phyloP scores from a whole-genome alignment of 495 filamentous ascomycete genomes.

The Thermochaetoides thermophila region DNA sequence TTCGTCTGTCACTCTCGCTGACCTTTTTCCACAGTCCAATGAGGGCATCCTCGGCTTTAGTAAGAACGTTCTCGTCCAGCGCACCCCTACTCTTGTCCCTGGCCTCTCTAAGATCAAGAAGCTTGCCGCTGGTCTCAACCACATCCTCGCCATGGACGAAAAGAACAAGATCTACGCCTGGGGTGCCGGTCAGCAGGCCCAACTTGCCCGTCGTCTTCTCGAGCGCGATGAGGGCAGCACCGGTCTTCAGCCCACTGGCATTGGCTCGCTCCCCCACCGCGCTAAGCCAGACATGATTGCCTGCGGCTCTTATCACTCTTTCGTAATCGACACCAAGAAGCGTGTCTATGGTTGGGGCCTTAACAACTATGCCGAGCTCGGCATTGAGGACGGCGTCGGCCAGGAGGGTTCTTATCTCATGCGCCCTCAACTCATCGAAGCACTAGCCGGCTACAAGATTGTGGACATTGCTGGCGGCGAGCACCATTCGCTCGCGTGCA shows the following conservation, averaged over 20 bases:
- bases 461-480: slow-evolving; percentile 46
- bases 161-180: slow-evolving; percentile 52
- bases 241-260: slow-evolving; percentile 51
- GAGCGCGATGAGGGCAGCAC: slow-evolving; percentile 41
- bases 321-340: slow-evolving; percentile 58
- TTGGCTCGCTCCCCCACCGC: slow-evolving; percentile 43
- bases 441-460: slow-evolving; percentile 39
- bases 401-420: slow-evolving; percentile 40
- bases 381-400: slow-evolving; percentile 53
- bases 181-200: slow-evolving; percentile 59
- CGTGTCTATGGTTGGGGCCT: slow-evolving; percentile 73
- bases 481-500: slow-evolving; percentile 53
- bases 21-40: slow-evolving; percentile 15
- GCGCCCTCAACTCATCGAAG: slow-evolving; percentile 26
- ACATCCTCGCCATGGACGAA: slow-evolving; percentile 54
- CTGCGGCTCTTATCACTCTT: slow-evolving; percentile 55
- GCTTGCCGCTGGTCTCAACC: slow-evolving; percentile 51
- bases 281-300: slow-evolving; percentile 41
- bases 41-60: slow-evolving; percentile 63
- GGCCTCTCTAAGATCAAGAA: slow-evolving; percentile 46
- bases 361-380: slow-evolving; percentile 73
- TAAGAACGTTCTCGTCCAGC: slow-evolving; percentile 18
- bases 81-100: slow-evolving; percentile 20
- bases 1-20: too few relatives aligned
- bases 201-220: slow-evolving; percentile 56